A percentile compares a stretch with the other conserved stretches of the same genome.
phyloP scores from a whole-genome alignment of 441 rosid genomes.

The Brassica balearica region DNA sequence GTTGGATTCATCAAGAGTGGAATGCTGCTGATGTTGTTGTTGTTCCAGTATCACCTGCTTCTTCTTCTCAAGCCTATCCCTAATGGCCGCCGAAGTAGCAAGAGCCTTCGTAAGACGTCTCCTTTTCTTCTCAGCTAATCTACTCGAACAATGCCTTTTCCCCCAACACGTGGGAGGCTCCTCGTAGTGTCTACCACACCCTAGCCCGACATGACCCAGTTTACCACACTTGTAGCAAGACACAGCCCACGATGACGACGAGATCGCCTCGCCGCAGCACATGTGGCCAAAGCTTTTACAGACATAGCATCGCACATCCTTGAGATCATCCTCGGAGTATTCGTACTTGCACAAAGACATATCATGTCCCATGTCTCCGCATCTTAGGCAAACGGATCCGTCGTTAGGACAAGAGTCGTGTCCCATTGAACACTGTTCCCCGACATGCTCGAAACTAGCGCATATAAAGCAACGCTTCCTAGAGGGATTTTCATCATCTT shows the following conservation, averaged over 20 bases:
- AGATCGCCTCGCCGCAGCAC: background rate
- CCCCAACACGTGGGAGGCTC: background rate
- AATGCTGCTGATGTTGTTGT: conserved; percentile 34
- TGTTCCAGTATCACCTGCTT: conserved; percentile 88
- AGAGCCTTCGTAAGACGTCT: conserved; percentile 95
- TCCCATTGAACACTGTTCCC: background rate
- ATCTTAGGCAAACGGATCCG: background rate
- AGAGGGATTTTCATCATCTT: background rate
- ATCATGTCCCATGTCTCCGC: conserved; percentile 7
- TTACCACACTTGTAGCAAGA: conserved; percentile 10
- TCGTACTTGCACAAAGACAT: background rate
- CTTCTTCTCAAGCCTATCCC: conserved; percentile 89
- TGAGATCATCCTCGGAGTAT: conserved; percentile 2
- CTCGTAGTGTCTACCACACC: conserved; percentile 6
- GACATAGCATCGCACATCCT: background rate
- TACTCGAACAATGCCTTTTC: conserved; percentile 29
- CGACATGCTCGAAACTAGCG: conserved; percentile 1
- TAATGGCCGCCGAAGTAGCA: conserved; percentile 96
- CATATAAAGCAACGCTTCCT: conserved; percentile 5
- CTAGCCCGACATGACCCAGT: background rate
- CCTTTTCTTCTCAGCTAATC: conserved; percentile 92
- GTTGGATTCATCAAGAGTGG: background rate
- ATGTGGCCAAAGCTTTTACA: background rate
- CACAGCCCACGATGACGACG: background rate
- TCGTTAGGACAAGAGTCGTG: background rate